Base-by-base conservation (phyloP, 2,329 filamentous ascomycete species). In the Claviceps sp. region DNA sequence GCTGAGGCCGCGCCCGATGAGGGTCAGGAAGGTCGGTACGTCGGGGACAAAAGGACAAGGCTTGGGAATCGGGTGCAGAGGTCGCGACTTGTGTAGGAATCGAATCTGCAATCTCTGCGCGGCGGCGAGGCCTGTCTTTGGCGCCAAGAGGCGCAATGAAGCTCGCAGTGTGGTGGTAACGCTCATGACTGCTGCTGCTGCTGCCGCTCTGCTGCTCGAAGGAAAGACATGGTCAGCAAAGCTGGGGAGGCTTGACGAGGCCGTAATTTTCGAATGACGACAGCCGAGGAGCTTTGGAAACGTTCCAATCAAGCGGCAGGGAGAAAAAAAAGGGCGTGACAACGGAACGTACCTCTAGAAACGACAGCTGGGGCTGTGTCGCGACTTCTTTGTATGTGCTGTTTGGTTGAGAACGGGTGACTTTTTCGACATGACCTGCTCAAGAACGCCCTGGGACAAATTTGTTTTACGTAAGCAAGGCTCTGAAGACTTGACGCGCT, bases 41-140 rank as follows among this genome's bases (percentile, higher is more conserved):
- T 96, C 84, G 37, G 90, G 91, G 41, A 95, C 83, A 61, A 95
- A 89, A 1, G 89, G 87, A 40, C 85, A 95, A 1, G 89, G 85
- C 24, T 75, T 64, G 2, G 90, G 90, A 37, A 80, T 70, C 6
- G 64, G 60, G 44, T 63, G 71, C 14, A 63, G 55, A 39, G 67
- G 60, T 53, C 66, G 60, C 54, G 68, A 66, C 61, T 68, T 70
- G 62, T 74, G 70, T 41, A 72, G 65, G 61, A 68, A 71, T 67
- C 73, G 62, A 54, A 65, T 61, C 56, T 74, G 72, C 47, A 64
- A 62, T 54, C 65, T 61, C 56, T 74, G 72, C 47, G 64, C 60
- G 53, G 61, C 60, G 44, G 59, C 54, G 54, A 63, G 60, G 60
- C 57, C 66, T 61, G 56, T 58, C 59, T 55, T 66, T 52, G 60